Evolutionary conservation across 139 green algal species (phyloP), one percentile per base, ranked within the genome.

Genomic region (Pseudopediastrum boryanum): DNA sequence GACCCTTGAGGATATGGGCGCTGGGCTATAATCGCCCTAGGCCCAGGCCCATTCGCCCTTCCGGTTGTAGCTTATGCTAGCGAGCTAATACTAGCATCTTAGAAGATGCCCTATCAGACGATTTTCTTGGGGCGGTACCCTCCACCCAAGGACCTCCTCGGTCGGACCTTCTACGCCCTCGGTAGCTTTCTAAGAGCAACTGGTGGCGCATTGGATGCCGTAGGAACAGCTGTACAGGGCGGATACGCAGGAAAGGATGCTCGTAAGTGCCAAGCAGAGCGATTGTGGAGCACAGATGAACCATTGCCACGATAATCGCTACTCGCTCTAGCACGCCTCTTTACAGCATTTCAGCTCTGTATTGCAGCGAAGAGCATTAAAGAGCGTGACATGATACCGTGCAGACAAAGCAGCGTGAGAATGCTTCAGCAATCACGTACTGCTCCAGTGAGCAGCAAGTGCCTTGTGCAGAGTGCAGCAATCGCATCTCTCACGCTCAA

Each of bases 171-270:
- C 4, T 79, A 82, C 51, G 79, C 79, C 1, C 38, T 91, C 3
- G 86, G 86, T 21, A 43, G 25, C 23, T 1, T 89, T 0, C 51
- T 89, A 9, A 77, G 86, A 23, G 63, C 35, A 4, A 29, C 85
- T 6, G 86, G 86, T 13, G 33, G n/a, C 27, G 82, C 82, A 1
- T 39, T 91, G 38, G 86, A 91, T 52, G 46, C 67, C 29, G 31
- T 91, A 19, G 86, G 86, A 0, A 27, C 71, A 0, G 81, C 77
- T 41, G 36, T 85, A 3, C 86, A 91, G 50, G 86, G 86, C 0
- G 68, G 76, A 46, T 84, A 80, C 23, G 72, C 65, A 1, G 36
- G 83, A 9, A 71, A 83, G 48, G 84, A 88, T 21, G 35, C 63
- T 23, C 61, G 83, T 87, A 70, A 61, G 85, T 62, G 42, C 67